Conservation (phyloP, 805 yeast genomes). For the Blastobotrys terrestris region DNA sequence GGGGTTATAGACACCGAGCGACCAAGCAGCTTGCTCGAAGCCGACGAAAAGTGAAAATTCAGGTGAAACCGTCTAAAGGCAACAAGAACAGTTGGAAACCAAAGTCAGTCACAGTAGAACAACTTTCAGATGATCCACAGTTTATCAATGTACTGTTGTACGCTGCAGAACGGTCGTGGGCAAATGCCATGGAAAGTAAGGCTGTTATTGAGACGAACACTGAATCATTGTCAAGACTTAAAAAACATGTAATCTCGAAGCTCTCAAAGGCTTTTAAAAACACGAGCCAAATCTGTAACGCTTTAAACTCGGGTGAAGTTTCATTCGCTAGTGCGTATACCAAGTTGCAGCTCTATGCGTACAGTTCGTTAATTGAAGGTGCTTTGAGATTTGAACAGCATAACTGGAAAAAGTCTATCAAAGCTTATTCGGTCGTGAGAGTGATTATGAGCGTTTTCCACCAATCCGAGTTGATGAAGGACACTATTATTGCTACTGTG, state of each 20-base stretch:
- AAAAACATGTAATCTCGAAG: constrained; percentile 56
- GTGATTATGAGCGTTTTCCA: constrained; percentile 32
- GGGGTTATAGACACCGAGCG: constrained; percentile 57
- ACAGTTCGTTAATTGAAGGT: constrained; percentile 46
- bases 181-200: constrained; percentile 61
- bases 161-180: constrained; percentile 71
- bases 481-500: constrained; percentile 49
- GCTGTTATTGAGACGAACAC: constrained; percentile 46
- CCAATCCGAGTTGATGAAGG: constrained; percentile 39
- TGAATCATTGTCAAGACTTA: constrained; percentile 34
- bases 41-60: constrained; percentile 58
- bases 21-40: constrained; percentile 55
- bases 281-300: constrained; percentile 35
- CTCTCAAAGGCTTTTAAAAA: constrained; percentile 55
- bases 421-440: constrained; percentile 53
- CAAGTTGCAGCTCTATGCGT: constrained; percentile 21
- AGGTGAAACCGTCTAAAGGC: constrained; percentile 60
- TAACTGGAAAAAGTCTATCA: constrained; percentile 50
- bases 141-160: constrained; percentile 56
- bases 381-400: constrained; percentile 45
- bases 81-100: constrained; percentile 29
- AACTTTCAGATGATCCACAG: constrained; percentile 45
- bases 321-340: constrained; percentile 15
- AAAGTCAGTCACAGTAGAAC: constrained; percentile 40
- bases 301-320: constrained; percentile 7